phyloP scores from a whole-genome alignment of 306 rosid species.

The Dicorynia guianensis region DNA sequence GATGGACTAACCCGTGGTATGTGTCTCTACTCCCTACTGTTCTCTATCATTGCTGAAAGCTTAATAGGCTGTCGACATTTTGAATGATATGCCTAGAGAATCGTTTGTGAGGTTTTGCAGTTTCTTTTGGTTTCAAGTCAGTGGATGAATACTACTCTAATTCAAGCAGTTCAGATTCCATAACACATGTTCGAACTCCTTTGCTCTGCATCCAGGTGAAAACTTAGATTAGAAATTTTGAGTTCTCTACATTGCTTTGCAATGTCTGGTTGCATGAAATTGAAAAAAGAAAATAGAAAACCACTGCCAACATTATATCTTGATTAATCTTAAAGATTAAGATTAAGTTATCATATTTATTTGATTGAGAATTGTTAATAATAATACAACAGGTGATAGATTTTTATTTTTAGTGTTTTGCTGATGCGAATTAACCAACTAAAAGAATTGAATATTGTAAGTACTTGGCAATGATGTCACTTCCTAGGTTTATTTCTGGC shows the following conservation, averaged over 20 bases:
- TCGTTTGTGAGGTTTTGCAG: slow-evolving; percentile 56
- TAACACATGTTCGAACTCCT: slow-evolving; percentile 79
- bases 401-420: neutral
- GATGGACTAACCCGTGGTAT: slow-evolving; percentile 93
- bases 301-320: neutral
- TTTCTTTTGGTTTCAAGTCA: slow-evolving; percentile 96
- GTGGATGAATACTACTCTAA: slow-evolving; percentile 86
- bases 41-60: slow-evolving; percentile 2
- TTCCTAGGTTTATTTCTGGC: neutral
- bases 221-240: neutral
- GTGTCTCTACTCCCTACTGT: slow-evolving; percentile 30
- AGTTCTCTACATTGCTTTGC: slow-evolving; percentile 12
- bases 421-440: neutral
- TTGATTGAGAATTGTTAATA: neutral
- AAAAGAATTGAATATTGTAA: neutral
- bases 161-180: slow-evolving; percentile 83
- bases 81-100: slow-evolving; percentile 29
- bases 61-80: slow-evolving; percentile 30
- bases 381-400: neutral
- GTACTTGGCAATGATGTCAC: neutral
- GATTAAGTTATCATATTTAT: neutral
- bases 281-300: neutral
- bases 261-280: slow-evolving; percentile 20
- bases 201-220: slow-evolving; percentile 97
- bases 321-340: neutral